Conservation (phyloP, 768 basidiomycete species). For the Mrakia frigida region DNA sequence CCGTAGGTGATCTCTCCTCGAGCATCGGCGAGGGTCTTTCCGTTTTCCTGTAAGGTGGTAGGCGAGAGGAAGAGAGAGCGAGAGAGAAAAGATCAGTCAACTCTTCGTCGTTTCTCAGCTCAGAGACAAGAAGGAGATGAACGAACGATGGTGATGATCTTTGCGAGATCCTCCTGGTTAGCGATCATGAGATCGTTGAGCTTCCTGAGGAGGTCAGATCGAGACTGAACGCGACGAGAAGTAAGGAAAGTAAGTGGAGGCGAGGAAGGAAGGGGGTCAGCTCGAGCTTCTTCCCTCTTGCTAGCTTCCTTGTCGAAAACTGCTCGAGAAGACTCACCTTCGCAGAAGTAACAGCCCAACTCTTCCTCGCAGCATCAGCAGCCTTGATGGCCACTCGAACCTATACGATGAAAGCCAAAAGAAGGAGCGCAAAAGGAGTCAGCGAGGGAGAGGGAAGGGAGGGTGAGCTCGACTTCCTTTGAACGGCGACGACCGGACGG, state of each 20-base stretch:
- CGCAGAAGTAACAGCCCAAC: slow-evolving; percentile 81
- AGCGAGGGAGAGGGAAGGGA: background rate
- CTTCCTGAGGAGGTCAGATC: slow-evolving; percentile 77
- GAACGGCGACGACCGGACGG: background rate
- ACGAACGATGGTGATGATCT: slow-evolving; percentile 55
- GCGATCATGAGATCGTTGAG: slow-evolving; percentile 72
- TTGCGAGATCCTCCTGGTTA: slow-evolving; percentile 77
- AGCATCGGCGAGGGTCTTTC: slow-evolving; percentile 78
- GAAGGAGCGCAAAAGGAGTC: background rate
- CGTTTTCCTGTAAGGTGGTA: slow-evolving; percentile 60
- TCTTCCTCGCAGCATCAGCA: slow-evolving; percentile 70
- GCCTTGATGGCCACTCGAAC: slow-evolving; percentile 63
- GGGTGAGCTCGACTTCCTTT: background rate
- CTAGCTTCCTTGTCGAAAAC: background rate
- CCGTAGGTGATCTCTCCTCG: slow-evolving; percentile 84
- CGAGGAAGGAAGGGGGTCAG: slow-evolving; percentile 26
- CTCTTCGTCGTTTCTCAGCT: no score
- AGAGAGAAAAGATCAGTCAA: no score
- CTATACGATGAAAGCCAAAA: background rate
- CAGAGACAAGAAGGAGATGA: background rate
- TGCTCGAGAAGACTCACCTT: slow-evolving; percentile 53
- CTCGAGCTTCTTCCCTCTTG: background rate
- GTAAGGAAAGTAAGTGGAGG: slow-evolving; percentile 30
- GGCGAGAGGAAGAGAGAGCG: background rate
- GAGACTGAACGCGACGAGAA: slow-evolving; percentile 52